Base-by-base conservation (phyloP, 371 early-diverging fungal genomes). In the Apophysomyces variabilis region DNA sequence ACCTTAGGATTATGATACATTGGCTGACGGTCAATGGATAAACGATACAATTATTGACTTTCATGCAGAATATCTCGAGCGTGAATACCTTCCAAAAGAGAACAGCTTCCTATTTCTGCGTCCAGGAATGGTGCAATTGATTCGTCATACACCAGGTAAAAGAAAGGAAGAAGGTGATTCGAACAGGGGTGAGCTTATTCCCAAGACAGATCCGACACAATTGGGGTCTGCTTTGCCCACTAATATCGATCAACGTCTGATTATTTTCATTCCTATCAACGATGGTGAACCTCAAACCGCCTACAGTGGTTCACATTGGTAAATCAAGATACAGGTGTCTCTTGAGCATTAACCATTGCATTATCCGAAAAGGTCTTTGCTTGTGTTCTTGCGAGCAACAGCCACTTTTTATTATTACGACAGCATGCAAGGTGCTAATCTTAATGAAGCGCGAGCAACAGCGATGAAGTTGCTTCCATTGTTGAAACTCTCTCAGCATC, bases 41-140 rank as follows among this genome's bases (percentile, higher is more conserved):
- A 86, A 86, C 63, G 88, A 87, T 67, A 83, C 84, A 3, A 80
- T 87, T 43, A 74, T 87, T 58, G 76, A 73, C 35, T 86, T 86
- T 62, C 74, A 83, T 60, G 84, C 75, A 69, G 88, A 87, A 54
- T 80, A 74, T 62, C 70, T 81, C 5, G 86, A 85, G 18, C 64
- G 79, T 39, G 65, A 69, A 8, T 61, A 66, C 59, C 66, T 78
- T 58, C 66, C 72, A 12, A 68, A 63, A 21, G 66, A 71, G 35
- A 67, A 62, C 0, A 66, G 68, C 1, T 72, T 77, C 32, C 18
- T 78, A 3, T 66, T 85, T 32, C 66, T 80, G 43, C 58, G 83
- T 14, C 78, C 81, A 35, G 77, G 72, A 7, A 77, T 77, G 41
- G 74, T 73, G 0, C 78, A 79, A 50, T 64, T 82, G 6, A 69